These are phyloP conservation scores for Globisporangium camurandrum DNA, from an alignment of 352 stramenopile species.

Conservation along the genomic window DNA sequence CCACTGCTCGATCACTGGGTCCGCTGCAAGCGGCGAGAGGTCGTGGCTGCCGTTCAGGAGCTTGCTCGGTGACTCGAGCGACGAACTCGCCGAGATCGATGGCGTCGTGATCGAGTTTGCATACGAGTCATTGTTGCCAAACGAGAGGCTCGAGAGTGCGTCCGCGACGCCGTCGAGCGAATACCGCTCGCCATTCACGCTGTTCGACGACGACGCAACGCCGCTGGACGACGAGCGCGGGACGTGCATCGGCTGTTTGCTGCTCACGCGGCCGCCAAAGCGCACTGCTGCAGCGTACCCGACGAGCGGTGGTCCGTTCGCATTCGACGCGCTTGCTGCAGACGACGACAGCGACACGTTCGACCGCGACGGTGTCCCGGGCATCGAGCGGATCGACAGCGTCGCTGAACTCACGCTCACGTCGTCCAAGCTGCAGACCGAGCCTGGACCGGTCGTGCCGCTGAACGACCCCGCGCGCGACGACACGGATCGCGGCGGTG, in stretches of 20 bases:
- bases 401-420: slow-evolving; percentile 37
- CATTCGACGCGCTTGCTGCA: slow-evolving; percentile 19
- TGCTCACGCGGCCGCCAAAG: slow-evolving; percentile 38
- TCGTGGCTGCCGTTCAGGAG: slow-evolving; percentile 30
- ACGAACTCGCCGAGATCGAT: slow-evolving; percentile 42
- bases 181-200: slow-evolving; percentile 25
- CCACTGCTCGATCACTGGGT: slow-evolving; percentile 76
- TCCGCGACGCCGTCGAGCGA: slow-evolving; percentile 46
- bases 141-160: slow-evolving; percentile 57
- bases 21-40: slow-evolving; percentile 49
- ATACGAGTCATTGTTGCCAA: slow-evolving; percentile 34
- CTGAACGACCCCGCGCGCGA: slow-evolving; percentile 72
- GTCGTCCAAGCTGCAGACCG: slow-evolving; percentile 66
- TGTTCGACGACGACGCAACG: slow-evolving; percentile 18
- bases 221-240: slow-evolving; percentile 15
- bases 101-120: slow-evolving; percentile 40
- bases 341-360: slow-evolving; percentile 18
- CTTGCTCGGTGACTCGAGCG: slow-evolving; percentile 48
- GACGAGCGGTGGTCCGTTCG: slow-evolving; percentile 44
- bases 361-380: slow-evolving; percentile 47
- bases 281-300: slow-evolving; percentile 81
- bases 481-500: slow-evolving; percentile 62
- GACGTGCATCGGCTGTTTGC: slow-evolving; percentile 20
- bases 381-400: slow-evolving; percentile 44
- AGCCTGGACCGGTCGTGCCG: slow-evolving; percentile 62